phyloP scores from a whole-genome alignment of 2,329 filamentous ascomycete species.

The Colletotrichum sansevieriae region DNA sequence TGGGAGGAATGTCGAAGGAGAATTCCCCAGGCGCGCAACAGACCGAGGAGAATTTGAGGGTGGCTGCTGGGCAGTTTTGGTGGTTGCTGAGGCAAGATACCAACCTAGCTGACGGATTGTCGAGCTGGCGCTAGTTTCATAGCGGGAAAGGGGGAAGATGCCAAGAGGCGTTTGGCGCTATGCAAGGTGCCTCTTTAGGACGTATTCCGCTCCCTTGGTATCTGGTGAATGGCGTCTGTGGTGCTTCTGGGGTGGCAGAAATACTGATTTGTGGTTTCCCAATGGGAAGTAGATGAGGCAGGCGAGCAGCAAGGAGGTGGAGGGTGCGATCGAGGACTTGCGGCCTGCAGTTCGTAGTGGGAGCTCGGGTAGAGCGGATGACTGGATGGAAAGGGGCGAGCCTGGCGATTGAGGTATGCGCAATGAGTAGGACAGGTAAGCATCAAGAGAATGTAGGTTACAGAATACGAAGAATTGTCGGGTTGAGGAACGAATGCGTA shows the following conservation, averaged over 20 bases:
- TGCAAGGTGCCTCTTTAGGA: conserved; percentile 4
- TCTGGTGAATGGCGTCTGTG: conserved; percentile 5
- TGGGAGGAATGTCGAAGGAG: conserved; percentile 2
- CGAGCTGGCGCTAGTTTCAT: conserved; percentile 19
- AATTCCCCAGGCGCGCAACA: neutral
- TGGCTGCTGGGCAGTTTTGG: neutral
- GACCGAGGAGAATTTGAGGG: conserved; percentile 9
- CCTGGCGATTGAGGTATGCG: neutral
- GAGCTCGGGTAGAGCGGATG: neutral
- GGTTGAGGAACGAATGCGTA: conserved; percentile 12
- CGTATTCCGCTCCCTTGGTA: too few species aligned
- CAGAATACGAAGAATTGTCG: neutral
- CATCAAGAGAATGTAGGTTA: neutral
- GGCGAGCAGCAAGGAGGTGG: neutral
- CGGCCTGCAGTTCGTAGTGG: neutral
- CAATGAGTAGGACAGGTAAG: neutral
- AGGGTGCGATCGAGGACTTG: neutral
- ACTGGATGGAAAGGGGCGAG: neutral
- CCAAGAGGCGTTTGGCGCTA: conserved; percentile 13
- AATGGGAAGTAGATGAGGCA: neutral
- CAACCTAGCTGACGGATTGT: neutral
- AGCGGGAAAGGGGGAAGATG: conserved; percentile 16
- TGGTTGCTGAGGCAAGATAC: neutral
- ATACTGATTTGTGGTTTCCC: neutral
- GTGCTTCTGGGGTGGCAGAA: neutral